Evolutionary conservation across 805 yeast species (phyloP).

Genomic region (Allodekkera sacchari): DNA sequence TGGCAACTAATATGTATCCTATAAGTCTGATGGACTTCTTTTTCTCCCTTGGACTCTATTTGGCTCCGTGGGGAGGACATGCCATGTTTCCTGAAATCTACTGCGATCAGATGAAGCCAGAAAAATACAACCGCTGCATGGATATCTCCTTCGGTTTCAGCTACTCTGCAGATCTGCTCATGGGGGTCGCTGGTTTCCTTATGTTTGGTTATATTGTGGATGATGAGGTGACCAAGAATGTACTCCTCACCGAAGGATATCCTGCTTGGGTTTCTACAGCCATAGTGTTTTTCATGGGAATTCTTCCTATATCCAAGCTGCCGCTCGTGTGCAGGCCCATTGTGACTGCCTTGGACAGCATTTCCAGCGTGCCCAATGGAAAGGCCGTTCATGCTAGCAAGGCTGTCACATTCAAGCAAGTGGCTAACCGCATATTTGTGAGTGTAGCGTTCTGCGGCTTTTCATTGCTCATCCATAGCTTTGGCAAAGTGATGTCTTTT

Average conservation of each 20-base stretch:
- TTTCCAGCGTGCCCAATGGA: not conserved
- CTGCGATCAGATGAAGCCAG: slow-evolving; percentile 64
- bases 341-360: slow-evolving; percentile 38
- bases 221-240: slow-evolving; percentile 45
- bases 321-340: slow-evolving; percentile 82
- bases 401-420: slow-evolving; percentile 4
- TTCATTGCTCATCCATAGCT: slow-evolving; percentile 64
- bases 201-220: slow-evolving; percentile 45
- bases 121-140: slow-evolving; percentile 45
- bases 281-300: slow-evolving; percentile 63
- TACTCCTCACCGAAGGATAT: slow-evolving; percentile 36
- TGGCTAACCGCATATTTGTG: slow-evolving; percentile 34
- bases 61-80: slow-evolving; percentile 85
- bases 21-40: slow-evolving; percentile 39
- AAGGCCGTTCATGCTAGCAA: not conserved
- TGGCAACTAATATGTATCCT: slow-evolving; percentile 66
- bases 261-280: slow-evolving; percentile 39
- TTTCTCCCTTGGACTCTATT: slow-evolving; percentile 55
- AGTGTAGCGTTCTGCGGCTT: slow-evolving; percentile 49
- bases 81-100: slow-evolving; percentile 70
- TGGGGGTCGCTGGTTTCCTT: slow-evolving; percentile 59
- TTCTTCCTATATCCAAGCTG: slow-evolving; percentile 76
- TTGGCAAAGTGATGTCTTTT: slow-evolving; percentile 74
- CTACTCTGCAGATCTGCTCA: slow-evolving; percentile 48
- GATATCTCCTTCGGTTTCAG: slow-evolving; percentile 53